Evolutionary conservation across 441 rosid species (phyloP).

Genomic region (Capsella rubella): DNA sequence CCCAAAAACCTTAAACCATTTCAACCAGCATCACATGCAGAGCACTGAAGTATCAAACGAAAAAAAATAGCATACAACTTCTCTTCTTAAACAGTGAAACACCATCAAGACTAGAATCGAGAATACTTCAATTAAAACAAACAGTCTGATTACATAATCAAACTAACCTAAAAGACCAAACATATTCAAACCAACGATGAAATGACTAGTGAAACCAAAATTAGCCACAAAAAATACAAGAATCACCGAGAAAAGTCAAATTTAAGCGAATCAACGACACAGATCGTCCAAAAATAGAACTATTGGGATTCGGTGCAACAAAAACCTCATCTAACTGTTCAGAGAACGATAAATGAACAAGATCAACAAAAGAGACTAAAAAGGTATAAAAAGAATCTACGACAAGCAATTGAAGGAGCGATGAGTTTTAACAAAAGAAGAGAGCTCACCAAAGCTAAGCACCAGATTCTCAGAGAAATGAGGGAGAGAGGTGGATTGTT

Average conservation of each 20-base stretch:
- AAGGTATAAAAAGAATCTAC: neutral
- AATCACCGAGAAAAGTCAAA: neutral
- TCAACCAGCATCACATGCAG: slow-evolving; percentile 2
- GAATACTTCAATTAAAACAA: neutral
- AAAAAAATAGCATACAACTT: neutral
- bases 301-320: neutral
- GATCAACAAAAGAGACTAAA: neutral
- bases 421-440: neutral
- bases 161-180: neutral
- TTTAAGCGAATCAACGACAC: neutral
- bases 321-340: slow-evolving; percentile 32
- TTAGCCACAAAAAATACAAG: neutral
- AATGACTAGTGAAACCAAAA: slow-evolving; percentile 15
- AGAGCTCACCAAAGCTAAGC: slow-evolving; percentile 42
- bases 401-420: neutral
- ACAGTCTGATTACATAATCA: slow-evolving; percentile 12
- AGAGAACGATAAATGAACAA: neutral
- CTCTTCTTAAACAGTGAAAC: neutral
- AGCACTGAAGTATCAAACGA: too few relatives aligned
- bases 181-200: neutral
- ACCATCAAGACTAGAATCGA: neutral
- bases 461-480: slow-evolving; percentile 38
- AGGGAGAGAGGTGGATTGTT: neutral
- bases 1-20: neutral
- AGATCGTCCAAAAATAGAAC: neutral